Percentiles rank a stretch among this genome's conserved stretches.
Conservation (phyloP, 129 eudicot genomes). For the Tagetes erecta region DNA sequence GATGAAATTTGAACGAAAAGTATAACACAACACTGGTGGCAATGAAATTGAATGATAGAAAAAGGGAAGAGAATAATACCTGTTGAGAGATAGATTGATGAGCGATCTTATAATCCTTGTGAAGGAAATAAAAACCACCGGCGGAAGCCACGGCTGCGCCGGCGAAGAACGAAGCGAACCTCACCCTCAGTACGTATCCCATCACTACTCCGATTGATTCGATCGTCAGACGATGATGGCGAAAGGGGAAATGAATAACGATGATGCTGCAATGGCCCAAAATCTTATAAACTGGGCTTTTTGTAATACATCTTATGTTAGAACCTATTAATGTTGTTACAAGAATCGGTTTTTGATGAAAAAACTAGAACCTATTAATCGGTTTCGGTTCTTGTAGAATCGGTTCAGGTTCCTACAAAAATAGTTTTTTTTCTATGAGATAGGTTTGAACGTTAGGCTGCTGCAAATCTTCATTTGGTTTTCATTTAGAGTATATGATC, state of each 20-base stretch:
- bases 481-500: no score
- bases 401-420: no score
- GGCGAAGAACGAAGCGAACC: conserved; percentile 88
- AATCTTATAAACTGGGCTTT: no score
- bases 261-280: no score
- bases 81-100: conserved; percentile 76
- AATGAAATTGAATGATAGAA: background rate
- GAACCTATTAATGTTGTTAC: no score
- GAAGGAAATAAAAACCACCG: conserved; percentile 72
- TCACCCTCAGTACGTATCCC: conserved; percentile 87
- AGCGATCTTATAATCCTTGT: conserved; percentile 81
- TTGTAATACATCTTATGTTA: no score
- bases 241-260: background rate
- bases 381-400: no score
- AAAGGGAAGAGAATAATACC: conserved; percentile 33
- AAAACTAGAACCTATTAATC: no score
- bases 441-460: no score
- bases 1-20: background rate
- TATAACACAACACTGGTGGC: background rate
- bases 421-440: no score
- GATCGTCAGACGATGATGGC: conserved; percentile 5
- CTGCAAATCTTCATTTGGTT: no score
- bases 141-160: conserved; percentile 92
- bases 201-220: conserved; percentile 40
- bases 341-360: no score